Evolutionary conservation across 257 asterid genomes (phyloP).

Genomic region (Linaria vulgaris): DNA sequence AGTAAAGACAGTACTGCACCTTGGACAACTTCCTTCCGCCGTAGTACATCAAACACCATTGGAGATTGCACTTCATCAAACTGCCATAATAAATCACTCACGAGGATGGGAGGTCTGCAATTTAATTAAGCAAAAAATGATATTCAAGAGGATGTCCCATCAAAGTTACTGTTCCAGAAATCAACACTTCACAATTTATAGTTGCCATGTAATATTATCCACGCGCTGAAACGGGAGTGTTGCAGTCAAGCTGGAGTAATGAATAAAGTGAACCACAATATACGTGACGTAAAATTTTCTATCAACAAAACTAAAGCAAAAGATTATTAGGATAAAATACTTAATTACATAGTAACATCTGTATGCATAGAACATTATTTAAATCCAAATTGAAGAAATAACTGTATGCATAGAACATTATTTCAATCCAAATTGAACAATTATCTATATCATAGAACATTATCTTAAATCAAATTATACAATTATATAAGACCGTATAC

Average conservation of each 20-base stretch:
- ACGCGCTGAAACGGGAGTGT: slow-evolving; percentile 1
- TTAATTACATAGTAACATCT: neutral
- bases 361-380: neutral
- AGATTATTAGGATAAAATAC: neutral
- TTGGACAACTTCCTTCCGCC: slow-evolving; percentile 49
- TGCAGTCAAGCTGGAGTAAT: neutral
- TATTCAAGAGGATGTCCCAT: slow-evolving; percentile 10
- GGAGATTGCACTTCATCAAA: slow-evolving; percentile 56
- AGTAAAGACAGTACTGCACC: slow-evolving; percentile 43
- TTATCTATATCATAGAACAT: too few relatives aligned
- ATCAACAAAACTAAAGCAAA: slow-evolving; percentile 9
- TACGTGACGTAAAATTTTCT: neutral
- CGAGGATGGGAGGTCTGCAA: slow-evolving; percentile 85
- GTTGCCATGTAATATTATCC: neutral
- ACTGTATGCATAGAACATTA: too few relatives aligned
- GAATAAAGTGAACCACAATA: neutral
- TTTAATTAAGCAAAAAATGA: slow-evolving; percentile 24
- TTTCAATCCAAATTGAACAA: too few relatives aligned
- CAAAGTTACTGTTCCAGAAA: slow-evolving; percentile 8
- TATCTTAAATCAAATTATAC: too few relatives aligned
- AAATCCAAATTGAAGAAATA: neutral
- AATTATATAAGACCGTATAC: too few relatives aligned
- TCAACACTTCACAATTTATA: slow-evolving; percentile 9
- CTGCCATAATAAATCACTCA: slow-evolving; percentile 72
- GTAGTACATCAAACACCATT: slow-evolving; percentile 39